Evolutionary conservation across 2,329 filamentous ascomycete genomes (phyloP).

Genomic region (Penicillium sp.): DNA sequence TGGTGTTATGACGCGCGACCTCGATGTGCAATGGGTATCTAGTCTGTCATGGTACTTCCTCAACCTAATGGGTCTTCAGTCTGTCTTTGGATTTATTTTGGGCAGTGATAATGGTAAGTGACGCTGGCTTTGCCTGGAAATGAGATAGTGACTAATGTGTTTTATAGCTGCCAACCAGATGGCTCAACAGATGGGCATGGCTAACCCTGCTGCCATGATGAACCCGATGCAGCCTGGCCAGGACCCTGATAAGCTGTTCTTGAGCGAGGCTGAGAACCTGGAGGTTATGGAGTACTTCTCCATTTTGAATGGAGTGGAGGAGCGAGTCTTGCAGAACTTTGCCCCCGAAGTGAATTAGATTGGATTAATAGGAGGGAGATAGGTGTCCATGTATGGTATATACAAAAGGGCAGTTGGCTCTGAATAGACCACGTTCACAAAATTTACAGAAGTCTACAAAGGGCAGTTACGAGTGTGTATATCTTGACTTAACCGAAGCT

Average conservation of each 20-base stretch:
- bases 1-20: conserved; percentile 89
- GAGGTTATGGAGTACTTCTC: conserved; percentile 93
- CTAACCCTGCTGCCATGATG: conserved; percentile 64
- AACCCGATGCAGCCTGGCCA: conserved; percentile 88
- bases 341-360: conserved; percentile 19
- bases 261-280: conserved; percentile 89
- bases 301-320: conserved; percentile 83
- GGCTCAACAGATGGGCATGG: conserved; percentile 76
- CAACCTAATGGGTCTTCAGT: conserved; percentile 93
- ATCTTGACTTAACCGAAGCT: not conserved
- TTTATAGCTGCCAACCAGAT: conserved; percentile 82
- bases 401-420: conserved; percentile 2
- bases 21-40: conserved; percentile 98
- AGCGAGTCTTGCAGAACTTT: conserved; percentile 66
- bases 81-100: conserved; percentile 94
- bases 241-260: conserved; percentile 93
- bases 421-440: not conserved
- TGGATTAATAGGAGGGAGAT: not conserved
- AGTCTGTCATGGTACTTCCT: conserved; percentile 99
- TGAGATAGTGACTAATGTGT: conserved; percentile 1
- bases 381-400: not conserved
- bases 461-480: not conserved
- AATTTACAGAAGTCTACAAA: not conserved
- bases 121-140: not conserved
- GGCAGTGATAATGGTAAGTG: conserved; percentile 88